These are phyloP conservation scores for Nothomitra cinnamomea DNA, from an alignment of 2,329 filamentous ascomycete species.

Conservation along the genomic window DNA sequence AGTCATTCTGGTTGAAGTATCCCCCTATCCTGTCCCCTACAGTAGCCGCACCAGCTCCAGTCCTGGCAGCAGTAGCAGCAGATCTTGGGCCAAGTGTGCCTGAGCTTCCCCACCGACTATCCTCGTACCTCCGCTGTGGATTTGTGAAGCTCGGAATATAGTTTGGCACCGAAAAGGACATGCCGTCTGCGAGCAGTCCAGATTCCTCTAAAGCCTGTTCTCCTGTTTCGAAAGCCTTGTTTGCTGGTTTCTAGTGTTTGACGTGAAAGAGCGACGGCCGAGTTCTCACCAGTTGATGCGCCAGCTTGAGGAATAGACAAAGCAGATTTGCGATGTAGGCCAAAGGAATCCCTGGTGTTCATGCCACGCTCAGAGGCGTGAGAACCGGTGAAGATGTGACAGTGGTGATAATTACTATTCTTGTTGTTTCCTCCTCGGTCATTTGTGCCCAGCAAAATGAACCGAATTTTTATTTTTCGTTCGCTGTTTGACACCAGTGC, in stretches of 20 bases:
- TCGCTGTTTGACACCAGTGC: too few relatives aligned
- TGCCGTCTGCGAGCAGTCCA: conserved; percentile 2
- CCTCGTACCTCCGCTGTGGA: conserved; percentile 4
- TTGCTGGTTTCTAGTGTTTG: conserved; percentile 2
- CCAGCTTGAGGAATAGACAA: neutral
- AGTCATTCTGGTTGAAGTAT: conserved; percentile 42
- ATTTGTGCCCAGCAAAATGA: too few relatives aligned
- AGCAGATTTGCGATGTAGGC: conserved; percentile 4
- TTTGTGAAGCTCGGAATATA: conserved; percentile 5
- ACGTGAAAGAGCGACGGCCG: neutral
- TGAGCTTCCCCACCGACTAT: conserved; percentile 7
- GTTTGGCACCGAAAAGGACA: conserved; percentile 6
- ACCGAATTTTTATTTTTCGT: too few relatives aligned
- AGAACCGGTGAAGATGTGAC: neutral
- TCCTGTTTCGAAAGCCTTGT: neutral
- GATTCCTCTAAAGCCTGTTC: conserved; percentile 1
- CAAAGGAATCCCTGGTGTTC: conserved; percentile 6
- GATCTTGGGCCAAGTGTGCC: conserved; percentile 2
- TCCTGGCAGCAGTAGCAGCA: neutral
- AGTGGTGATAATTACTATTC: neutral
- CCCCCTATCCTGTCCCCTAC: conserved; percentile 45
- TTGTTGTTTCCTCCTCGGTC: too few relatives aligned
- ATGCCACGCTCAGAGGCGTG: conserved; percentile 1
- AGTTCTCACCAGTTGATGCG: neutral
- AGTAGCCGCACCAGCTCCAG: conserved; percentile 13